Evolutionary conservation across 176 grass and related monocot genomes (phyloP), one percentile per base, ranked within the genome.

Genomic region (Puya raimondii): DNA sequence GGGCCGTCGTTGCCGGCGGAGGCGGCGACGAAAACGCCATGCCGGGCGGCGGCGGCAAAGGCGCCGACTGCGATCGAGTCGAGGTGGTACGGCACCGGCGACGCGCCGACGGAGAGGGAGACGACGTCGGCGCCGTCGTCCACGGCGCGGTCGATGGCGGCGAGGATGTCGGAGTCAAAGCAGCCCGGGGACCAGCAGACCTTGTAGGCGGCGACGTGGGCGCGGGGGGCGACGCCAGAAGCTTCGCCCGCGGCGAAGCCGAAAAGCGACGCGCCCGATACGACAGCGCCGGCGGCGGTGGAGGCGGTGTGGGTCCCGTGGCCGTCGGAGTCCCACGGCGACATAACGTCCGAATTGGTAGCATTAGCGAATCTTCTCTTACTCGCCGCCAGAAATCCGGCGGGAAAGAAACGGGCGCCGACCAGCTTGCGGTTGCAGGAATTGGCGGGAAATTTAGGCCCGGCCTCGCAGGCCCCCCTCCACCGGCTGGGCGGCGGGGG

Each of bases 401-500:
- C 0, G 8, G 12, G 12, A 56, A 88, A 88, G 12, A 72, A 47
- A 47, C 74, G 72, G 2, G 80, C 77, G 13, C 85, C 85, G 18
- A 88, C 51, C 2, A 88, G 72, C 73, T 88, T 88, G 17, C 15
- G 17, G 76, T 88, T 84, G 6, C 85, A 88, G 0, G 65, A 56
- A 0, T 58, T 50, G 48, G 61, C 70, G 17, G 80, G 74, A 64
- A 85, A 85, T 7, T 11, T 25, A 7, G 74, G 29, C 1, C 67
- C 69, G 0, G 70, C 16, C 22, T 65, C 70, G 23, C 81, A 85
- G 3, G 51, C 1, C 2, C 85, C 85, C 1, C 25, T 65, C 76
- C 79, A 88, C 13, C 18, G 68, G 13, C 3, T 0, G 0, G 81
- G 80, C 0, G 68, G 50, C 4, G 68, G 64, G 1, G 76, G 27